phyloP scores from a whole-genome alignment of 2,329 filamentous ascomycete species.

The Curvularia eragrostidis region DNA sequence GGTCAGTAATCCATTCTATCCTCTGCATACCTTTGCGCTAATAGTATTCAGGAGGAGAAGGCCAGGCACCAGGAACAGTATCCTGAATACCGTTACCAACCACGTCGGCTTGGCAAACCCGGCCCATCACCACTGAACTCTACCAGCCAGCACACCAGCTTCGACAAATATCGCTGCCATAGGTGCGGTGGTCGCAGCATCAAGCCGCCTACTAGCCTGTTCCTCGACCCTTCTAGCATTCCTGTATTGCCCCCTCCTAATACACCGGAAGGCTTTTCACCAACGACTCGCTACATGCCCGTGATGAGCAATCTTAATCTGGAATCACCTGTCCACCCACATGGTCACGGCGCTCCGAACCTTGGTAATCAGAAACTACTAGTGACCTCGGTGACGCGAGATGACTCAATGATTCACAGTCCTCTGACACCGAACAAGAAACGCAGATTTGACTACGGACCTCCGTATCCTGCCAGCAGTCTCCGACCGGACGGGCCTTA shows the following conservation, averaged over 20 bases:
- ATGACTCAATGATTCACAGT: constrained; percentile 38
- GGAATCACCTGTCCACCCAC: constrained; percentile 43
- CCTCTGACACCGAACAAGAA: constrained; percentile 47
- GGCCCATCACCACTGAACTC: constrained; percentile 48
- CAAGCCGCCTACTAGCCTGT: constrained; percentile 67
- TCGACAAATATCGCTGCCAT: constrained; percentile 63
- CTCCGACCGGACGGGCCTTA: constrained; percentile 64
- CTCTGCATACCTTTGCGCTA: constrained; percentile 13
- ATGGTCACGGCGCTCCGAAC: constrained; percentile 32
- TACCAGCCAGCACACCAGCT: constrained; percentile 43
- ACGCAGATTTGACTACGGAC: constrained; percentile 42
- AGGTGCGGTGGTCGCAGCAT: constrained; percentile 76
- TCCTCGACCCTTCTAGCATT: constrained; percentile 52
- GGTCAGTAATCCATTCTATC: constrained; percentile 53
- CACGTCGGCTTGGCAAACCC: constrained; percentile 61
- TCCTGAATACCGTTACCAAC: constrained; percentile 93
- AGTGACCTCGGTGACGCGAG: constrained; percentile 30
- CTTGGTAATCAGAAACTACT: constrained; percentile 37
- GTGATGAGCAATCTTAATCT: constrained; percentile 52
- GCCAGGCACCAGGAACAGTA: constrained; percentile 86
- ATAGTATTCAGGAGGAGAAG: constrained; percentile 75
- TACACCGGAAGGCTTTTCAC: constrained; percentile 39
- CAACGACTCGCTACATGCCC: constrained; percentile 45
- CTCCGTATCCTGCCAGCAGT: constrained; percentile 53
- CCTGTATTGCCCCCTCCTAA: constrained; percentile 51